Base-by-base conservation (phyloP, 2,329 filamentous ascomycete genomes). In the Alternaria consortialis region DNA sequence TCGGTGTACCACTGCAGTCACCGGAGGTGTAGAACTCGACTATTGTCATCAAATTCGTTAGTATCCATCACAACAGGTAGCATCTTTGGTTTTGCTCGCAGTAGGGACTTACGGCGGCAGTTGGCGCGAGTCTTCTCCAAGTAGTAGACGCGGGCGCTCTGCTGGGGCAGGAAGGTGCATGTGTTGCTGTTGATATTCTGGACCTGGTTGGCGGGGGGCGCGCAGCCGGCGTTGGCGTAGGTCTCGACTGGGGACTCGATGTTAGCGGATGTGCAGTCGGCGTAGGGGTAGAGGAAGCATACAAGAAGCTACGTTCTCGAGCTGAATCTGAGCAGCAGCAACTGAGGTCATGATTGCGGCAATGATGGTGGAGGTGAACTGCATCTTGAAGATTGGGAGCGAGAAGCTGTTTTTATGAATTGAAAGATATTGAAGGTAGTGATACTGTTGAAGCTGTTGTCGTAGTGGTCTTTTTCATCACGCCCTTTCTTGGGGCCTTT, bases 281-380 rank as follows among this genome's bases (percentile, higher is more conserved):
- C 4, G n/a, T 31, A 17, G 39, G 8, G 4, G 2, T 1, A 12
- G 29, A n/a, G 25, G 17, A 5, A 5, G 25, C 58, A 27, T 29
- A 60, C 58, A 60, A 29, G 53, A 52, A 5, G 58, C 58, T 13
- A 60, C 27, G 13, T 60, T 60, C 25, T 57, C 58, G 12, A 60
- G 32, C 17, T 43, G 17, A 5, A 51, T 37, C 46, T 60, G 57
- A 27, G 57, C 57, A 29, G 29, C n/a, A 7, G 58, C 46, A n/a
- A 53, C 39, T 8, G 53, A 46, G 27, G 53, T 53, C 53, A 60
- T 44, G 15, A 60, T 46, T 47, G 58, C 46, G 53, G 27, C 58
- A 29, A 55, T 32, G 27, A 60, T 40, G n/a, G 53, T 25, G 40
- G 53, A 9, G 29, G 53, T 34, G 53, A 60, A 60, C 7, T 52